Base-by-base conservation (phyloP, 78 protist species). In the Emiliania huxleyi region DNA sequence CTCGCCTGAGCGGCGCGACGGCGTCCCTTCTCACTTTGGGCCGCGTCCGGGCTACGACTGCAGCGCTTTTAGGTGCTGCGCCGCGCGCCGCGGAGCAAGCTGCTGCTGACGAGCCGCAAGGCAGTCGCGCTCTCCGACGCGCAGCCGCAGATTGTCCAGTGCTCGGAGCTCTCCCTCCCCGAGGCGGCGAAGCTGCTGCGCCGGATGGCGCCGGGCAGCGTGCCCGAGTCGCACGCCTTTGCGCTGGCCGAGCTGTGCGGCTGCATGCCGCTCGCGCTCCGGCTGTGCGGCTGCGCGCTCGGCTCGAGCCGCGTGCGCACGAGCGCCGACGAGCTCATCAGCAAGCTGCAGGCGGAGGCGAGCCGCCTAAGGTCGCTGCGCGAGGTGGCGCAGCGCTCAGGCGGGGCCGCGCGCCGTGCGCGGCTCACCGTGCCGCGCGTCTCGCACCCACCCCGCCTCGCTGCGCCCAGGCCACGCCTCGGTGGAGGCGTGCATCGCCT, bases 201-300 rank as follows among this genome's bases (percentile, higher is more conserved):
- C 2, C 75, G 12, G 75, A 62, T 62, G 75, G 75, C 75, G 3
- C 75, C 37, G 83, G n/a, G n/a, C n/a, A 73, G 42, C 83, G 42
- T 73, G 25, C 43, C 83, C 44, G 37, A 2, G 37, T 29, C 85
- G 85, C 85, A 77, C 46, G 85, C 85, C 26, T 3, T 48, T 19
- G 1, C 15, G 33, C 2, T 77, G 15, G 85, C 85, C 85, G 85
- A 35, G 85, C 85, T 77, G 49, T 77, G 85, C 85, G 85, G 85
- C 48, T 37, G 85, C 85, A 77, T 77, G 85, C 85, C 85, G 49
- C 85, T 77, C 46, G 85, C 85, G 85, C 85, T 77, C 35, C 85
- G 85, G 26, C 85, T 77, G 35, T 77, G 85, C n/a, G 85, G 85
- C 18, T 77, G 85, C 46, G 85, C 85, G n/a, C 42, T 77, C 48